Evolutionary conservation across 2,329 filamentous ascomycete genomes (phyloP), one percentile per base, ranked within the genome.

Genomic region (Aspergillus hortae): DNA sequence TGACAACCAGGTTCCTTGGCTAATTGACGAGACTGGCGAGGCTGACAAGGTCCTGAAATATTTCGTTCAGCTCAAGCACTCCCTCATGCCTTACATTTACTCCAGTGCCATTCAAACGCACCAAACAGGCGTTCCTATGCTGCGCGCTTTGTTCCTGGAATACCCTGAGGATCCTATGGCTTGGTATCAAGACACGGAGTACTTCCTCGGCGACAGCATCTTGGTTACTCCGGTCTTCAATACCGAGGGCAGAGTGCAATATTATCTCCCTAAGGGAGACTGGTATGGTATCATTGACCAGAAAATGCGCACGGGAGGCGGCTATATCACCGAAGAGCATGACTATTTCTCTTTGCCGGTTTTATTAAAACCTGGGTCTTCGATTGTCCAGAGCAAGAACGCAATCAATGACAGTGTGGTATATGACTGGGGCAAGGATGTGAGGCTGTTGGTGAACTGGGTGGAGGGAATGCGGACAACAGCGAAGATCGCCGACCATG

Each of bases 1-100:
- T 42, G 6, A 6, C 7, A 23, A 42, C 40, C 10, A 52, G 47
- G 47, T 53, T 15, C 51, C 51, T 36, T 53, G 51, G 51, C 30
- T 53, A 1, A 53, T 53, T 25, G 51, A 50, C 10, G 43, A 44
- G 12, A 27, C 44, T n/a, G 47, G 47, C 2, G 46, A 49, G 21
- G 43, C 47, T 2, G 51, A 49, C 44, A 46, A 44, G 14, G 51
- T 50, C 11, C 36, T 53, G 15, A 46, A 49, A 25, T 6, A 49
- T 27, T 53, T 53, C 21, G 51, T 53, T 6, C 41, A 36, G 17
- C n/a, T 10, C 12, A 53, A 53, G 15, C 47, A 49, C 36, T 49
- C 46, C 3, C 51, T 53, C 51, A 53, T 53, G 51, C 51, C 51
- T 3, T 53, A 53, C 19, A 43, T 53, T 3, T 53, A 48, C 30